Conservation (phyloP, 2,329 filamentous ascomycete genomes). For the Ambrosiella cleistominuta region DNA sequence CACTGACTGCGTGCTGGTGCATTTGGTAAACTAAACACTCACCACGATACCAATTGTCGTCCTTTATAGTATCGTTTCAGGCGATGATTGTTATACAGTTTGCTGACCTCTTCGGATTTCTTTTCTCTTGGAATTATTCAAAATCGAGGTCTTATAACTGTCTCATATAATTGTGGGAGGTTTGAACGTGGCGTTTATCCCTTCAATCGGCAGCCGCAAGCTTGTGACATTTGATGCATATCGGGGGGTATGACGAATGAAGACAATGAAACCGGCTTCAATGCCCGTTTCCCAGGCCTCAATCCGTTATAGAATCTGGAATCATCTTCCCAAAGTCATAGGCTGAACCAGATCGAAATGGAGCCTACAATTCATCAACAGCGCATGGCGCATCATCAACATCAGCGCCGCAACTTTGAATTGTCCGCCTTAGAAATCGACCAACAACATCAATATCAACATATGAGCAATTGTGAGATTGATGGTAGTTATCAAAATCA, state of each 20-base stretch:
- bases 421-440: not conserved
- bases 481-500: too few species aligned
- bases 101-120: not conserved
- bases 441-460: not conserved
- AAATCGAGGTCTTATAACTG: not conserved
- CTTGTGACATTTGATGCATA: not conserved
- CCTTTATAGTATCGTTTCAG: not conserved
- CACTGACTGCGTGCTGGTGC: not conserved
- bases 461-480: not conserved
- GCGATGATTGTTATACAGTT: not conserved
- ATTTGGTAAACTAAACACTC: not conserved
- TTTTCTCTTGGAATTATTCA: not conserved
- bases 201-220: not conserved
- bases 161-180: not conserved
- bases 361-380: slow-evolving; percentile 5
- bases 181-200: not conserved
- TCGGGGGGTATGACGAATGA: slow-evolving; percentile 7
- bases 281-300: slow-evolving; percentile 12
- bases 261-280: slow-evolving; percentile 10
- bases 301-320: not conserved
- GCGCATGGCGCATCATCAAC: slow-evolving; percentile 9
- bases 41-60: not conserved
- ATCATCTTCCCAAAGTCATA: too few species aligned
- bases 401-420: not conserved
- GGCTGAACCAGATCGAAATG: not conserved